Base-by-base conservation (phyloP, 805 yeast genomes). In the Peterozyma xylosa region DNA sequence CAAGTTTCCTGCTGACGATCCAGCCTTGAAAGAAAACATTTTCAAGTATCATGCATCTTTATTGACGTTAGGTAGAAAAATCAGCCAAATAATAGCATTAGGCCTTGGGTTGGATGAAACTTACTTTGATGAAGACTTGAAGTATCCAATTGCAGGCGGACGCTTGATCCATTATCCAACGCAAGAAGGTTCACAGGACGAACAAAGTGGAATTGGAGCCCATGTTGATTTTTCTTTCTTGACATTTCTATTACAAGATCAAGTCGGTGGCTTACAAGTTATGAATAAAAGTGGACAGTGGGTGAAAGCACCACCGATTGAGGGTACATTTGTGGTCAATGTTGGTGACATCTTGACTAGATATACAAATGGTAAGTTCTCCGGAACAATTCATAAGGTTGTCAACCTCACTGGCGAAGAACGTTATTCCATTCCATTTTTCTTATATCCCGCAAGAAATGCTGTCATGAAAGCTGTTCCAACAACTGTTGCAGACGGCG, bases 381-480 rank as follows among this genome's bases (percentile, higher is more conserved):
- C 57, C 34, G 67, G 71, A 1, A 67, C 69, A 2, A 47, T 64
- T n/a, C 73, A 68, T 45, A 52, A 72, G 39, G 73, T 68, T 9
- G 53, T 58, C 11, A 60, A 62, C 43, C 50, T 62, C 17, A 53
- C 59, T 7, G 50, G 54, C 3, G 45, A 46, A 33, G 60, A 44
- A 9, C 46, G 64, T 35, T 60, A 52, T 38, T 60, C 63, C 3
- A 53, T 58, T 38, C 61, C 64, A 13, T 55, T 51, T 42, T 60
- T 59, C 46, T 51, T 60, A 10, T 45, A 55, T 33, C 55, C 53
- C 9, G 45, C 53, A 29, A 48, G 50, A 42, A 50, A 50, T 13
- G 43, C 50, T 2, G 39, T 48, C 5, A 48, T 55, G 39, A 52
- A 51, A 16, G 56, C 58, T 9, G 38, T 56, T 15, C 54, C 50